Percentiles rank a stretch among this genome's conserved stretches.
These are phyloP conservation scores for Xylaria multiplex DNA, from an alignment of 2,329 filamentous ascomycete species.

Conservation along the genomic window DNA sequence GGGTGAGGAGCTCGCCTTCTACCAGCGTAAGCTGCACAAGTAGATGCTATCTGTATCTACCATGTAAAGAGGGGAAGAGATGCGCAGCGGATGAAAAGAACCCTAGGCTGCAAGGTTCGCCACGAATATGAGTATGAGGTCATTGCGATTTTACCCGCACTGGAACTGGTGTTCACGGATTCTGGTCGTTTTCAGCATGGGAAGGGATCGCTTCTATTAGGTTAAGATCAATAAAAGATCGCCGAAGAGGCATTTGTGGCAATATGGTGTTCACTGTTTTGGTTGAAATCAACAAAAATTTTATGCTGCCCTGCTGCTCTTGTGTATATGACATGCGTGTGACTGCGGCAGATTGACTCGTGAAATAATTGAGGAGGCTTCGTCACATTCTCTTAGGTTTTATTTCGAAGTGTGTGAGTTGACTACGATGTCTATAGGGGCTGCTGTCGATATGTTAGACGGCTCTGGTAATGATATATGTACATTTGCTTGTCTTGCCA, in stretches of 20 bases:
- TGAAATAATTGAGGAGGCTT: background rate
- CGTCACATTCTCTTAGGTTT: background rate
- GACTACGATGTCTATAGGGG: background rate
- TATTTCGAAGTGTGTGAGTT: background rate
- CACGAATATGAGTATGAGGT: constrained; percentile 41
- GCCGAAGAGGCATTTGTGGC: constrained; percentile 42
- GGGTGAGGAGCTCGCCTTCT: constrained; percentile 99
- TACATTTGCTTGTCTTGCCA: no score
- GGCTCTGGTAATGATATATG: no score
- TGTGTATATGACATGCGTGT: background rate
- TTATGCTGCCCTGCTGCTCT: background rate
- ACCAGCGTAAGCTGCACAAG: constrained; percentile 99
- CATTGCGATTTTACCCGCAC: constrained; percentile 45
- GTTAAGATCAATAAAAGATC: constrained; percentile 51
- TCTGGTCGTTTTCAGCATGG: constrained; percentile 50
- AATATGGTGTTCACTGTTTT: constrained; percentile 28
- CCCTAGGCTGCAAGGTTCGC: constrained; percentile 31
- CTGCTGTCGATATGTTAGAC: background rate
- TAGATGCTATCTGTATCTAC: constrained; percentile 62
- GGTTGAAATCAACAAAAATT: constrained; percentile 28
- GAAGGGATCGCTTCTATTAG: constrained; percentile 49
- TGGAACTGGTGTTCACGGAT: constrained; percentile 52
- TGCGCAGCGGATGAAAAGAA: constrained; percentile 36
- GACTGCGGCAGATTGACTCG: background rate
- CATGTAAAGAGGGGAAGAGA: constrained; percentile 23